Conservation (phyloP, 306 rosid species). For the Castanopsis chinensis region DNA sequence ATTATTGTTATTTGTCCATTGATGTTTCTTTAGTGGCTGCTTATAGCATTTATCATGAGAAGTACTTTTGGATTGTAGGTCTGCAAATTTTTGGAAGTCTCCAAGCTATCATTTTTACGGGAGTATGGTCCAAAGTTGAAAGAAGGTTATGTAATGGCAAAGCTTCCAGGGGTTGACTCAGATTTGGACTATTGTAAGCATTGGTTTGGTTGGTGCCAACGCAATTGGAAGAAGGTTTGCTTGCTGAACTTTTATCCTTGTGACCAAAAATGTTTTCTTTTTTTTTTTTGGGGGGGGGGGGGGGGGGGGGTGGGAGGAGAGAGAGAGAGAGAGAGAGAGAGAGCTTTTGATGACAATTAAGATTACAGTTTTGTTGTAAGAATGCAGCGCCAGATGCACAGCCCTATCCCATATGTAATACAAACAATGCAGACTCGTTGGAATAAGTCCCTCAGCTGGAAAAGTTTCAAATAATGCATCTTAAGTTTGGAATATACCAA, state of each 20-base stretch:
- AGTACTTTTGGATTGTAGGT: slow-evolving; percentile 32
- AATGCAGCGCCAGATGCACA: background rate
- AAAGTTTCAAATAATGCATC: background rate
- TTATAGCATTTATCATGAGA: background rate
- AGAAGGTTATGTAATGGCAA: slow-evolving; percentile 56
- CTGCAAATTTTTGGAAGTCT: slow-evolving; percentile 57
- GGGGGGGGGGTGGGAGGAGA: background rate
- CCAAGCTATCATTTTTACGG: slow-evolving; percentile 42
- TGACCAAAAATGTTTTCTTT: background rate
- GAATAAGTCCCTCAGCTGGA: background rate
- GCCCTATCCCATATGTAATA: background rate
- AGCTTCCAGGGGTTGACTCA: slow-evolving; percentile 36
- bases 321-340: fast-evolving
- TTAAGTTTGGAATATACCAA: background rate
- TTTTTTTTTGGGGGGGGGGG: background rate
- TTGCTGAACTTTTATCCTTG: background rate
- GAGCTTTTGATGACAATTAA: background rate
- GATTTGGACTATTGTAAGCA: slow-evolving; percentile 24
- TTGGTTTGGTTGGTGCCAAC: slow-evolving; percentile 26
- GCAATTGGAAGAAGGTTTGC: slow-evolving; percentile 52
- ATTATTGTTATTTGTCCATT: background rate
- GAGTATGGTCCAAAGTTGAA: slow-evolving; percentile 53
- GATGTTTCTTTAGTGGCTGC: background rate
- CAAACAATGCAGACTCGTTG: background rate
- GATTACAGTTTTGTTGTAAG: background rate